Conservation (phyloP, 2,329 filamentous ascomycete species). For the Trichoderma guizhouense region DNA sequence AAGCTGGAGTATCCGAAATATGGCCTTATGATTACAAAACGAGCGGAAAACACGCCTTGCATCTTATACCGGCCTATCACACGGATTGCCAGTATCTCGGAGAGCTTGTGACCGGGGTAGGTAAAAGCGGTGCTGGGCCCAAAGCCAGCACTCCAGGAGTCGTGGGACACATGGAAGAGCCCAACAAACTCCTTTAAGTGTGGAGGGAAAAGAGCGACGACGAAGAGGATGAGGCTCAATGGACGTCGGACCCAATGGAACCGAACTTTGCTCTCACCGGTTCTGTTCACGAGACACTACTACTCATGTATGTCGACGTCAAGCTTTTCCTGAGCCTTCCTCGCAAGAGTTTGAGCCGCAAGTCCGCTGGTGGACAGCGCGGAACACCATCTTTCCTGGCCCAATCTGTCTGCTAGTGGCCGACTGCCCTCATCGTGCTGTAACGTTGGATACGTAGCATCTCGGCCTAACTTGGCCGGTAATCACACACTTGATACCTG, state of each 20-base stretch:
- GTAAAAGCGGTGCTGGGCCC: neutral
- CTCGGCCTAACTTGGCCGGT: constrained; percentile 25
- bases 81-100: neutral
- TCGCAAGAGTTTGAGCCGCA: constrained; percentile 5
- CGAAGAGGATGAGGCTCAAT: neutral
- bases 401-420: neutral
- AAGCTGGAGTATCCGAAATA: neutral
- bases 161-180: constrained; percentile 2
- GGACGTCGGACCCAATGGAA: neutral
- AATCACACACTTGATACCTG: constrained; percentile 4
- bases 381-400: neutral
- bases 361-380: neutral
- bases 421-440: neutral
- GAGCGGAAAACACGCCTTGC: neutral
- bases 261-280: neutral
- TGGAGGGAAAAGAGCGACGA: neutral
- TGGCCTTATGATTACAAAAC: neutral
- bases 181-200: neutral
- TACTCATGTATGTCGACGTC: constrained; percentile 20
- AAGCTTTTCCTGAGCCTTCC: neutral
- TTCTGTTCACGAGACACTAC: constrained; percentile 17
- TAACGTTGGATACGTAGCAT: constrained; percentile 21
- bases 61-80: neutral
- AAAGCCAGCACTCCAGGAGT: neutral
- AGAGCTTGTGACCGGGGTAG: neutral